Evolutionary conservation across 2,329 filamentous ascomycete genomes (phyloP).

Genomic region (Colletotrichum eleusines): DNA sequence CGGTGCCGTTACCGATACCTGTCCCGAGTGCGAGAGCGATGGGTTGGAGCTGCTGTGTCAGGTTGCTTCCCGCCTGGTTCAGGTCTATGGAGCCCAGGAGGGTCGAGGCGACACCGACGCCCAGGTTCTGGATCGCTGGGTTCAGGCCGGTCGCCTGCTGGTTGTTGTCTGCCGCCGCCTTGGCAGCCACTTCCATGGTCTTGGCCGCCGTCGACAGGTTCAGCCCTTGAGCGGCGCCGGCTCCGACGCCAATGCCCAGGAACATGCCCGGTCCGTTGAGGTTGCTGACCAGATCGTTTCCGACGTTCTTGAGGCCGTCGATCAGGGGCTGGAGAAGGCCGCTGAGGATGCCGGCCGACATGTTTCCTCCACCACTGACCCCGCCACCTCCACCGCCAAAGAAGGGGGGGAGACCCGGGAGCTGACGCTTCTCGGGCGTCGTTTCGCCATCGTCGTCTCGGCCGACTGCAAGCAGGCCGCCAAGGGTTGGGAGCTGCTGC

Average conservation of each 20-base stretch:
- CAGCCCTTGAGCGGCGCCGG: constrained; percentile 45
- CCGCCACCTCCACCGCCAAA: constrained; percentile 18
- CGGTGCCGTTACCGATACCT: constrained; percentile 45
- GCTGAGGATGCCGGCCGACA: constrained; percentile 20
- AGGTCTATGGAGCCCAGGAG: constrained; percentile 46
- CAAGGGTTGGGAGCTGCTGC: constrained; percentile 21
- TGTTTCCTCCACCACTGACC: not conserved
- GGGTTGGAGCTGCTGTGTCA: constrained; percentile 40
- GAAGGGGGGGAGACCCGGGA: constrained; percentile 4
- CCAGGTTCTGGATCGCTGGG: constrained; percentile 47
- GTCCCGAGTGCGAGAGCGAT: constrained; percentile 44
- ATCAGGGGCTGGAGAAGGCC: constrained; percentile 35
- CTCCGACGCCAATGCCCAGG: constrained; percentile 46
- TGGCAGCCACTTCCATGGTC: constrained; percentile 39
- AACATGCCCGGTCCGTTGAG: constrained; percentile 43
- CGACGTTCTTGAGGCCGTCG: constrained; percentile 38
- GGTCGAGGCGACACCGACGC: constrained; percentile 47
- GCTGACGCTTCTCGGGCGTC: constrained; percentile 19
- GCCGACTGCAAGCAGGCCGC: constrained; percentile 5
- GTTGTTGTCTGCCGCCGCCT: constrained; percentile 47
- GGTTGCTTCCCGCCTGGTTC: constrained; percentile 30
- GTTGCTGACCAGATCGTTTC: constrained; percentile 31
- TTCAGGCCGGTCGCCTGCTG: constrained; percentile 48
- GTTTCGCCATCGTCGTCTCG: not conserved
- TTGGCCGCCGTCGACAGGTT: constrained; percentile 41